phyloP scores from a whole-genome alignment of 1,139 yeast species.

The Magnusiomyces magnusii region DNA sequence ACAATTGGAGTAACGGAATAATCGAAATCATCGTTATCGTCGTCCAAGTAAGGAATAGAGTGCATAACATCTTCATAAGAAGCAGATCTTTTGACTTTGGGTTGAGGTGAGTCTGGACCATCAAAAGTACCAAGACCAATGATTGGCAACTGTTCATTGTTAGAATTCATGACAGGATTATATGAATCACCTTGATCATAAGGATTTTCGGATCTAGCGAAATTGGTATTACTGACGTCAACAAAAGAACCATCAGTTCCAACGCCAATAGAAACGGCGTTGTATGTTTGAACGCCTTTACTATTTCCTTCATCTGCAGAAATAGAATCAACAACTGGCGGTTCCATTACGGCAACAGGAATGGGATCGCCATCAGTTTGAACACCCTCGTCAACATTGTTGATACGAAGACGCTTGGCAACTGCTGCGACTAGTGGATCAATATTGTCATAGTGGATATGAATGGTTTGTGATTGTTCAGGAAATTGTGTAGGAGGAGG shows the following conservation, averaged over 20 bases:
- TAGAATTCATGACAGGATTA: background rate
- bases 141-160: conserved; percentile 9
- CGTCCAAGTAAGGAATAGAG: conserved; percentile 15
- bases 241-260: conserved; percentile 1
- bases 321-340: conserved; percentile 8
- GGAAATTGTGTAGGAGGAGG: conserved; percentile 3
- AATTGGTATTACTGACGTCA: background rate
- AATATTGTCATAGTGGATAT: conserved; percentile 15
- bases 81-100: background rate
- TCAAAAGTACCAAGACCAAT: conserved; percentile 7
- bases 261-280: conserved; percentile 6
- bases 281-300: conserved; percentile 15
- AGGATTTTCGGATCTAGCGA: too few species aligned
- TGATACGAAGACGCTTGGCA: conserved; percentile 15
- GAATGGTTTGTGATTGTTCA: conserved; percentile 7
- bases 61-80: conserved; percentile 15
- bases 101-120: background rate
- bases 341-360: background rate
- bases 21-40: conserved; percentile 7
- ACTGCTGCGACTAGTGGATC: conserved; percentile 20
- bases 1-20: conserved; percentile 12
- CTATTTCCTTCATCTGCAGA: conserved; percentile 15
- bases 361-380: conserved; percentile 19
- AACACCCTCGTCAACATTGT: conserved; percentile 16
- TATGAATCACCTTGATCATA: too few species aligned